Conservation (phyloP, 495 filamentous ascomycete species). For the Neurospora sp. region DNA sequence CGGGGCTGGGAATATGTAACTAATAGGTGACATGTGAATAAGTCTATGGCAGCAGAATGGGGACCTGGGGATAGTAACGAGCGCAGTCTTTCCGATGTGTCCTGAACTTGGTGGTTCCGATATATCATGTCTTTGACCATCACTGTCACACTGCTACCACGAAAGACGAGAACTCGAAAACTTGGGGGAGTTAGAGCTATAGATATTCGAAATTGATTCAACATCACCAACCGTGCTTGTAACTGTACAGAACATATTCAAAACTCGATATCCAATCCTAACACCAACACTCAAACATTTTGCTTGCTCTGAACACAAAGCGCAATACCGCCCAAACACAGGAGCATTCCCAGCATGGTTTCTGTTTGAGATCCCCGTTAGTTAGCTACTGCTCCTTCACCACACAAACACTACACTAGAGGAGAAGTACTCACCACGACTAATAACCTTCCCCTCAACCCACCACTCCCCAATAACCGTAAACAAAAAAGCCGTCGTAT, state of each 20-base stretch:
- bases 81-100: too few species aligned
- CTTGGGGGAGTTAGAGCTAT: neutral
- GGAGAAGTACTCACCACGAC: slow-evolving; percentile 44
- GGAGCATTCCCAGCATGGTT: slow-evolving; percentile 79
- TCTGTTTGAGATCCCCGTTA: slow-evolving; percentile 35
- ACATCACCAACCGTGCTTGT: neutral
- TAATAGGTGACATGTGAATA: neutral
- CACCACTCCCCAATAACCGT: slow-evolving; percentile 94
- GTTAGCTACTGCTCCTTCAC: neutral
- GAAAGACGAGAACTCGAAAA: neutral
- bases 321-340: slow-evolving; percentile 75
- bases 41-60: too few species aligned
- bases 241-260: neutral
- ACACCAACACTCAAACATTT: neutral
- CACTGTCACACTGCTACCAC: neutral
- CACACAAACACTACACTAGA: neutral
- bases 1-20: neutral
- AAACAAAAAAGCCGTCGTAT: slow-evolving; percentile 88
- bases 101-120: neutral
- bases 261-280: neutral
- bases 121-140: neutral
- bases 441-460: slow-evolving; percentile 82
- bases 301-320: slow-evolving; percentile 68
- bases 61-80: too few species aligned
- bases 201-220: neutral